These are phyloP conservation scores for Pinus albicaulis DNA, from an alignment of 75 land plant species.

Conservation along the genomic window DNA sequence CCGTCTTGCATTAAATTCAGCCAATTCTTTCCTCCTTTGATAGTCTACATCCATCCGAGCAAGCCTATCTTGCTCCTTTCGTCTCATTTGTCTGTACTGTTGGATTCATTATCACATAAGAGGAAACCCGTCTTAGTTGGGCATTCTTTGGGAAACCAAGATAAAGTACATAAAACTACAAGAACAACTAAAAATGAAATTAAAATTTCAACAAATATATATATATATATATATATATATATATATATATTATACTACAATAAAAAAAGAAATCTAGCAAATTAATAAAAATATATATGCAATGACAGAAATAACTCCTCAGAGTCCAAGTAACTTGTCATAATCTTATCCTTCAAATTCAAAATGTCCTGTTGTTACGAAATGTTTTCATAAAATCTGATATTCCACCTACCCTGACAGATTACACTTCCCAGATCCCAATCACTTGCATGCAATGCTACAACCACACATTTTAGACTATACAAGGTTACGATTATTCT, in stretches of 20 bases:
- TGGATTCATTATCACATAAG: background rate
- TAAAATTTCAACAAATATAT: background rate
- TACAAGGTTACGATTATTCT: too few relatives aligned
- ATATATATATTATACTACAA: background rate
- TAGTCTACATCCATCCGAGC: slow-evolving; percentile 88
- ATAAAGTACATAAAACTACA: background rate
- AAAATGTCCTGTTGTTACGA: background rate
- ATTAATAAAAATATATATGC: background rate
- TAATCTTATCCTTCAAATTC: background rate
- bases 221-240: too few relatives aligned
- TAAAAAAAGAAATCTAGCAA: background rate
- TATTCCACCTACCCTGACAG: background rate
- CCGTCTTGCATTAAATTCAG: slow-evolving; percentile 67
- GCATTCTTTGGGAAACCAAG: background rate
- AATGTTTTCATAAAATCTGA: background rate
- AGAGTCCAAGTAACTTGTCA: background rate
- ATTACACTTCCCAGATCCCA: too few relatives aligned
- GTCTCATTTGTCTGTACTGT: slow-evolving; percentile 95
- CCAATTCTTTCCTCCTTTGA: slow-evolving; percentile 61
- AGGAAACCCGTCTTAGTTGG: background rate
- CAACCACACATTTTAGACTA: too few relatives aligned
- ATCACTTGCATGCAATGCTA: too few relatives aligned
- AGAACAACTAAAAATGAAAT: background rate
- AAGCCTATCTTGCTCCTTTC: slow-evolving; percentile 90
- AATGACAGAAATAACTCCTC: background rate